Evolutionary conservation across 2,329 filamentous ascomycete genomes (phyloP).

Genomic region (Lachnum nothofagi): DNA sequence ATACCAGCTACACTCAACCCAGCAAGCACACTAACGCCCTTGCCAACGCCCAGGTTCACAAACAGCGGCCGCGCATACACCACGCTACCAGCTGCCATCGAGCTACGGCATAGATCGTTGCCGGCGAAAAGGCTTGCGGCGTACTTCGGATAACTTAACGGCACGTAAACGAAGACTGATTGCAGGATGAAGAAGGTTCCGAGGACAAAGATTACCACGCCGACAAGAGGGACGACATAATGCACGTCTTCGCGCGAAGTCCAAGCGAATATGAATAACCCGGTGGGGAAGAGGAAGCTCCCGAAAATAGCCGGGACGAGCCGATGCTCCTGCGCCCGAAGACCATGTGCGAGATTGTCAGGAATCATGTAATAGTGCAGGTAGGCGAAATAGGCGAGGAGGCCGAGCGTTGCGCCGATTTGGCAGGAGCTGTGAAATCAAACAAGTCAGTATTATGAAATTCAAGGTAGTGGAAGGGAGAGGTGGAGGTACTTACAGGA

Average conservation of each 20-base stretch:
- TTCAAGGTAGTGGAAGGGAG: no score
- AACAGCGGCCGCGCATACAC: conserved; percentile 58
- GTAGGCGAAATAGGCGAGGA: conserved; percentile 46
- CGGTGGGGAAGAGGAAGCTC: conserved; percentile 49
- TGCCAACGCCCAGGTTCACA: conserved; percentile 52
- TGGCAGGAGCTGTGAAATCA: conserved; percentile 54
- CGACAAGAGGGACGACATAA: conserved; percentile 52
- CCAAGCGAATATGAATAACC: conserved; percentile 59
- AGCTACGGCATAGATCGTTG: conserved; percentile 54
- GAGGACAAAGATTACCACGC: conserved; percentile 50
- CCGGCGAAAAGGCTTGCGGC: conserved; percentile 55
- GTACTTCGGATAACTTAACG: conserved; percentile 50
- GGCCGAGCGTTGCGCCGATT: conserved; percentile 50
- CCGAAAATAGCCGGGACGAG: conserved; percentile 52
- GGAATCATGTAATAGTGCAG: conserved; percentile 48
- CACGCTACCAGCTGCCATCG: conserved; percentile 55
- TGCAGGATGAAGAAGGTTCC: conserved; percentile 52
- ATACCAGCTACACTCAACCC: no score
- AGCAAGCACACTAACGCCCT: conserved; percentile 52
- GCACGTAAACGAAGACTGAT: conserved; percentile 56
- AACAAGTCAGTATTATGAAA: conserved; percentile 51
- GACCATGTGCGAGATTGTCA: conserved; percentile 44
- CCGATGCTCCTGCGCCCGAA: conserved; percentile 48
- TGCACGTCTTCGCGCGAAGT: conserved; percentile 46
- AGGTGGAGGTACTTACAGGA: no score